Evolutionary conservation across 1,139 yeast species (phyloP), one percentile per base, ranked within the genome.

Genomic region (Taphrina confusa): DNA sequence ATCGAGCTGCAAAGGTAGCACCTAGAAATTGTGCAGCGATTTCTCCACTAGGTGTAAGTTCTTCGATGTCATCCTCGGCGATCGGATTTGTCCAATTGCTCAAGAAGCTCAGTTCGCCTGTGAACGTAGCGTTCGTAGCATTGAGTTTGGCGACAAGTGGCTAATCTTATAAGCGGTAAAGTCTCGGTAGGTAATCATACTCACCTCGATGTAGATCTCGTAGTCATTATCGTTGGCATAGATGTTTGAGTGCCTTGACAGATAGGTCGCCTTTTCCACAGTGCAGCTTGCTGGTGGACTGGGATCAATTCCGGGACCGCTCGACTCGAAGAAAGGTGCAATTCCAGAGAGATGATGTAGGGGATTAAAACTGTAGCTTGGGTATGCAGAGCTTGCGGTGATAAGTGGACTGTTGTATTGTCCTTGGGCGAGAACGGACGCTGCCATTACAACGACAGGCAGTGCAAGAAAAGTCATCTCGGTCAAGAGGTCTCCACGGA

Each of bases 221-320:
- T 45, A 45, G 37, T 45, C 50, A 16, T 45, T 45, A 37, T 45
- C 50, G 27, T 45, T 45, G 20, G 50, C 50, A 30, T 45, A 45
- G 50, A 45, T 45, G 37, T 45, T 45, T 23, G 50, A 45, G 37
- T 45, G 50, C 22, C 50, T 22, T 9, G 50, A 27, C 2, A 45
- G 25, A 30, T 45, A 45, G n/a, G 50, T 45, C 18, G 50, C 50
- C 37, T 45, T 45, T 25, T 45, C 50, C 14, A 45, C 50, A 3
- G 37, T 16, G 18, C 50, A 45, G 3, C 37, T 25, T 9, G 27
- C 50, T 1, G 50, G 50, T 4, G 30, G 25, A 5, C 37, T n/a
- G 9, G 50, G 50, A 14, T 45, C 37, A 6, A 45, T 16, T 6
- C 28, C 50, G 12, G 27, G 30, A 4, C 50, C 50, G 6, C n/a